Base-by-base conservation (phyloP, 257 asterid genomes). In the Fraxinus excelsior region DNA sequence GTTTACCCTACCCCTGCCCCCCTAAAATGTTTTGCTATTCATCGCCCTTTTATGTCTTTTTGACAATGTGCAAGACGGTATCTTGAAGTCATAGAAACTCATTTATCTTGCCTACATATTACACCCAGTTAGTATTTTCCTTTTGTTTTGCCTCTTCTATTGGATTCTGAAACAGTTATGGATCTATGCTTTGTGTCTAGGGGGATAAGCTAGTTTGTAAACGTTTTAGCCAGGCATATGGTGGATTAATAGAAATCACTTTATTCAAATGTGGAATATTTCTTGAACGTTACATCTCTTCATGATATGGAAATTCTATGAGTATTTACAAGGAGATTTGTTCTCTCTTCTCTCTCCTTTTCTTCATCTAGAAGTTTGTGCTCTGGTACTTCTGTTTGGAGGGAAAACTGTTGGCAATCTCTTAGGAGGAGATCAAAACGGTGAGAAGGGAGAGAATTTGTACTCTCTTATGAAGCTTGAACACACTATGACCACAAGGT, bases 161-260 rank as follows among this genome's bases (percentile, higher is more conserved):
- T 74, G 76, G 66, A 56, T 46, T 67, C 81, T 64, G 67, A 72
- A 23, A 12, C 77, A 23, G 37, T 60, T 60, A 60, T 31, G 28
- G 74, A 64, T 71, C 62, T 65, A 37, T 51, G 32, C 51, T 70
- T 46, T 72, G 62, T 44, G 51, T 53, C 75, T 53, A 56, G 60
- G 38, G 64, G 5, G 75, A 29, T 23, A 40, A 14, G 26, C 56
- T 35, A 64, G 25, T 58, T 49, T 70, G 62, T 67, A 73, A 49
- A 23, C 32, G 1, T 60, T 25, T 10, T 73, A 28, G 26, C 10
- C 68, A 26, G 25, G 14, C 34, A 3, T 58, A 31, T 21, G 37
- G 18, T 23, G 71, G 76, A 40, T 60, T 10, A 49, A 66, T 9
- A 23, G 44, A 56, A 56, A 53, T 40, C 31, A 42, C 74, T 40